Evolutionary conservation across 2,329 filamentous ascomycete genomes (phyloP), one percentile per base, ranked within the genome.

Genomic region (Pseudocercospora eumusae): DNA sequence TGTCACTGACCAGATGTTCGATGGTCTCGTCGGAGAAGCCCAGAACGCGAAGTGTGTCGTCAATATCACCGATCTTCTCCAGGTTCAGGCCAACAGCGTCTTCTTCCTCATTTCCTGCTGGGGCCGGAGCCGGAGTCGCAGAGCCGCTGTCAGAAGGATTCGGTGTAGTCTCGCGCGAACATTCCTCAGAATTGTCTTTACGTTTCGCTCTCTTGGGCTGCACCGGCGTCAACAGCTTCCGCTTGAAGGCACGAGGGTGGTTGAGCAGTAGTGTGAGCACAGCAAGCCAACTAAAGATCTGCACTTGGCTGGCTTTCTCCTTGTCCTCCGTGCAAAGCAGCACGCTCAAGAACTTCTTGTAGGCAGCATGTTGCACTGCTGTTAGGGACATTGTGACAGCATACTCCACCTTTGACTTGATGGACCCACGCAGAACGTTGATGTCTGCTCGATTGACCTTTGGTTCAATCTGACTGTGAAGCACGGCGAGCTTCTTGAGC

Each of bases 391-490:
- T 80, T 2, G 83, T 89, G 57, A 97, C 83, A 28, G 96, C 84
- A 71, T 93, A 96, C 71, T 97, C 93, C 7, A 83, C 84, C 74
- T 96, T 97, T 0, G 80, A 78, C 2, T 90, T 90, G 47, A 96
- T 79, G 42, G 87, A 85, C 11, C 86, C 79, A 64, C 83, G 83
- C 47, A 96, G 79, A 4, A 83, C 86, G 1, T 83, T 82, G 63
- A 92, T 88, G 56, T 90, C 91, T 7, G 84, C 86, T 27, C 93
- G 86, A 70, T 93, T 82, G 15, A 96, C 86, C 75, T 96, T 96
- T 5, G 91, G 89, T 0, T 83, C 84, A 21, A 96, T 85, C 47
- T 88, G 87, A 23, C 83, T 76, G 68, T 90, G 91, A 28, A 97
- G 80, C 3, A 88, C 86, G 36, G 84, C 83, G 8, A 96, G 82